These are phyloP conservation scores for Fusarium tanahbumbuense DNA, from an alignment of 2,329 filamentous ascomycete genomes.

Conservation along the genomic window DNA sequence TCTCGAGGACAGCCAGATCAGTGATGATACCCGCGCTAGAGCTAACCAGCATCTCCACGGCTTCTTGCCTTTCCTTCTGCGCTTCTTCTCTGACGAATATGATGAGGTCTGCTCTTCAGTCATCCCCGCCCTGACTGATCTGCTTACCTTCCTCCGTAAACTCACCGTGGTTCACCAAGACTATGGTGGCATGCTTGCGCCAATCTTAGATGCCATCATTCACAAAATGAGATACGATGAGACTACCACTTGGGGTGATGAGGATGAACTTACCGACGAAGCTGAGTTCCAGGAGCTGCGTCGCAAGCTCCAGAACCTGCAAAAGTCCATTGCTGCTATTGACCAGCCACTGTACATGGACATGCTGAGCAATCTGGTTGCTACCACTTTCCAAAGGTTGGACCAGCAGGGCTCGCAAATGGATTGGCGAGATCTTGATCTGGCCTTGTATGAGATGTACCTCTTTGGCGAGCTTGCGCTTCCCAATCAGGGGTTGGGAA, in stretches of 20 bases:
- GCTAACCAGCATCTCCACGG: constrained; percentile 85
- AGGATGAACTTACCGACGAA: constrained; percentile 95
- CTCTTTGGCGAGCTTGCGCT: constrained; percentile 95
- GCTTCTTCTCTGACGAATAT: constrained; percentile 97
- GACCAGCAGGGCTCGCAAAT: constrained; percentile 78
- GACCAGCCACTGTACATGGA: constrained; percentile 91
- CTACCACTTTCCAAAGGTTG: constrained; percentile 84
- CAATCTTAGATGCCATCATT: constrained; percentile 91
- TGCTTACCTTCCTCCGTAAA: constrained; percentile 90
- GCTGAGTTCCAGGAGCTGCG: constrained; percentile 96
- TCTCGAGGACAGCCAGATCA: constrained; percentile 74
- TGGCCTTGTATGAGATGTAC: constrained; percentile 95
- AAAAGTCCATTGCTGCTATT: constrained; percentile 91
- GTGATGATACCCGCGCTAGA: constrained; percentile 73
- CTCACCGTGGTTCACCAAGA: constrained; percentile 76
- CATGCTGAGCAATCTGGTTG: constrained; percentile 88
- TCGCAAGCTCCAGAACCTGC: constrained; percentile 87
- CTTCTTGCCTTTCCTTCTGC: constrained; percentile 87
- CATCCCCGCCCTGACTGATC: constrained; percentile 91
- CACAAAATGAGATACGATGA: constrained; percentile 98
- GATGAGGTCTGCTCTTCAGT: constrained; percentile 98
- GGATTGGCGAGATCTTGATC: constrained; percentile 94
- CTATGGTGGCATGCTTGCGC: constrained; percentile 85
- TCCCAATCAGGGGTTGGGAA: constrained; percentile 85
- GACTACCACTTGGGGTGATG: constrained; percentile 90